phyloP scores from a whole-genome alignment of 805 yeast species.

The Metschnikowia sp. region DNA sequence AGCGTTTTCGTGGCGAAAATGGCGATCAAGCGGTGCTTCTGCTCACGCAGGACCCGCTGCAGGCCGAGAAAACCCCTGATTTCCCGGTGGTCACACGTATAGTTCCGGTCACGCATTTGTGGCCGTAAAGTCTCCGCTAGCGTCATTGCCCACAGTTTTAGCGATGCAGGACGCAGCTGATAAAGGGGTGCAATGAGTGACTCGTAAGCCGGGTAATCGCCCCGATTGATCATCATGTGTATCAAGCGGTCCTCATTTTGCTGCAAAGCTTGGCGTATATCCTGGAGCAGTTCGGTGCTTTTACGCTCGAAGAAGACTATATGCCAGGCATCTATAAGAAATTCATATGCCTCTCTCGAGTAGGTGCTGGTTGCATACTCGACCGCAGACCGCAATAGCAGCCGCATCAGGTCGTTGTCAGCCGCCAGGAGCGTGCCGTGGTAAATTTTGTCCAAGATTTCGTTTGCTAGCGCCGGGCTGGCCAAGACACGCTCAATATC shows the following conservation, averaged over 20 bases:
- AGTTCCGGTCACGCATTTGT: background rate
- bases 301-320: conserved; percentile 14
- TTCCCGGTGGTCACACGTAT: background rate
- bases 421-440: background rate
- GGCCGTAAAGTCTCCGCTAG: conserved; percentile 24
- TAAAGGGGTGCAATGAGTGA: conserved; percentile 7
- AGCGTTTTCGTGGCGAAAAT: conserved; percentile 19
- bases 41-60: conserved; percentile 7
- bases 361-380: conserved; percentile 22
- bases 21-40: conserved; percentile 21
- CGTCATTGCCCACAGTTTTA: conserved; percentile 7
- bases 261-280: conserved; percentile 12
- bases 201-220: conserved; percentile 22
- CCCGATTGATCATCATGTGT: conserved; percentile 27
- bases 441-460: conserved; percentile 3
- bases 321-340: conserved; percentile 26
- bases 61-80: conserved; percentile 16
- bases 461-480: background rate
- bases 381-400: conserved; percentile 21
- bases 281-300: background rate
- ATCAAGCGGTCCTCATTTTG: conserved; percentile 20
- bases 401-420: conserved; percentile 15
- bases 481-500: conserved; percentile 16
- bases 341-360: conserved; percentile 15
- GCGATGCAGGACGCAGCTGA: conserved; percentile 15